These are phyloP conservation scores for Teratosphaeria viscida DNA, from an alignment of 2,329 filamentous ascomycete species.

Conservation along the genomic window DNA sequence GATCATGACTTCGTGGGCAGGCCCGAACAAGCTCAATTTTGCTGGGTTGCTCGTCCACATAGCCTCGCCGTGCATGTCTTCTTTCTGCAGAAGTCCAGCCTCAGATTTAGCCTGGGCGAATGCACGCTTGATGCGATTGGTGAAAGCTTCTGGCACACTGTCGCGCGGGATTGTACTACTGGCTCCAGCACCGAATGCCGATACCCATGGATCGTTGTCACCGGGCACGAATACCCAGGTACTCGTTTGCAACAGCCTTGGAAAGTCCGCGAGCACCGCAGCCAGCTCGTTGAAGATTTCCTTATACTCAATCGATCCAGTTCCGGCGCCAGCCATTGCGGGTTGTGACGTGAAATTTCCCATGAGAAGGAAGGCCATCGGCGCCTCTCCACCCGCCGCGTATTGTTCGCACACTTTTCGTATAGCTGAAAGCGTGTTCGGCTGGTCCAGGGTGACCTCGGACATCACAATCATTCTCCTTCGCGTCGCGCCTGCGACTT, in stretches of 20 bases:
- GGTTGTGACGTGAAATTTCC: slow-evolving; percentile 67
- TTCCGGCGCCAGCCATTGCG: slow-evolving; percentile 54
- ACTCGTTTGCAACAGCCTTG: slow-evolving; percentile 62
- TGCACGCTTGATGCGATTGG: slow-evolving; percentile 68
- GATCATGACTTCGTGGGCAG: slow-evolving; percentile 75
- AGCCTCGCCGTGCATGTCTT: slow-evolving; percentile 55
- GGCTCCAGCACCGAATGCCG: slow-evolving; percentile 68
- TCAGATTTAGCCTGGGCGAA: slow-evolving; percentile 73
- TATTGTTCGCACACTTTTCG: slow-evolving; percentile 69
- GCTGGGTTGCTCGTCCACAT: slow-evolving; percentile 86
- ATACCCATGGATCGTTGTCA: slow-evolving; percentile 96
- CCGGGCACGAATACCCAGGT: slow-evolving; percentile 91
- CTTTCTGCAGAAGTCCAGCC: slow-evolving; percentile 35
- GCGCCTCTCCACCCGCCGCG: slow-evolving; percentile 47
- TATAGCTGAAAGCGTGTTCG: slow-evolving; percentile 69
- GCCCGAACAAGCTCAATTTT: slow-evolving; percentile 73
- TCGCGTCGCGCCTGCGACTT: slow-evolving; percentile 5
- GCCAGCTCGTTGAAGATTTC: slow-evolving; percentile 88
- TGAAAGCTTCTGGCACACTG: slow-evolving; percentile 78
- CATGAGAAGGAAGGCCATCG: slow-evolving; percentile 70
- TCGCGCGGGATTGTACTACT: slow-evolving; percentile 60
- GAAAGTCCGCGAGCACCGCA: slow-evolving; percentile 71
- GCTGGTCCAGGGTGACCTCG: slow-evolving; percentile 77
- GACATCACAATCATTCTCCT: slow-evolving; percentile 64
- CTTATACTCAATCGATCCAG: slow-evolving; percentile 88